phyloP scores from a whole-genome alignment of 2,329 filamentous ascomycete species.

The Monosporascus sp. region DNA sequence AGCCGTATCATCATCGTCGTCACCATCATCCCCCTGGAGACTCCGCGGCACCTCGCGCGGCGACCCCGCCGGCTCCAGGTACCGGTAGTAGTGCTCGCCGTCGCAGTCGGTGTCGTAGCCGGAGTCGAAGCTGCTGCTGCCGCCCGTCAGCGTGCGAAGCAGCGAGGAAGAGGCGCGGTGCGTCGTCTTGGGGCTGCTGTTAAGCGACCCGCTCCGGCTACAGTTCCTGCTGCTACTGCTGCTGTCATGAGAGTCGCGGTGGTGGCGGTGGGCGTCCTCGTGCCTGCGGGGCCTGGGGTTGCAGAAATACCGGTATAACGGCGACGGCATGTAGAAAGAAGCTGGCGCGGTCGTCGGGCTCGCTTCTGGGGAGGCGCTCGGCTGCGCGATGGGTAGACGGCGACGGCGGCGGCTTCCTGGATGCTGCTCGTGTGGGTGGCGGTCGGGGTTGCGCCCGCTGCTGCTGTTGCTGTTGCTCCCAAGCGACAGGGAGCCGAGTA shows the following conservation, averaged over 20 bases:
- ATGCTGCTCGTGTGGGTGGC: no score
- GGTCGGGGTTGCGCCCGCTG: constrained; percentile 1
- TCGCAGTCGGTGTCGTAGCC: constrained; percentile 5
- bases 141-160: not conserved
- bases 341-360: not conserved
- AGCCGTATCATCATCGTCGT: not conserved
- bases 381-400: not conserved
- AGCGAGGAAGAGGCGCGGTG: not conserved
- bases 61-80: constrained; percentile 8
- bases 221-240: not conserved
- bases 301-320: no score
- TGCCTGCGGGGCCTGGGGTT: no score
- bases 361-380: not conserved
- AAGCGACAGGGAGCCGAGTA: constrained; percentile 6
- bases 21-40: not conserved
- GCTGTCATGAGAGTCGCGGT: not conserved
- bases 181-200: constrained; percentile 13
- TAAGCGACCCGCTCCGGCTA: not conserved
- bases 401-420: not conserved
- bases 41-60: not conserved
- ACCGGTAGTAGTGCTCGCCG: constrained; percentile 9
- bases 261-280: no score
- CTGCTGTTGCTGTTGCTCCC: constrained; percentile 2
- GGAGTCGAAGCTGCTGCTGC: constrained; percentile 3
- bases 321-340: no score